Evolutionary conservation across 495 filamentous ascomycete species (phyloP).

Genomic region (Neohortaea acidophila): DNA sequence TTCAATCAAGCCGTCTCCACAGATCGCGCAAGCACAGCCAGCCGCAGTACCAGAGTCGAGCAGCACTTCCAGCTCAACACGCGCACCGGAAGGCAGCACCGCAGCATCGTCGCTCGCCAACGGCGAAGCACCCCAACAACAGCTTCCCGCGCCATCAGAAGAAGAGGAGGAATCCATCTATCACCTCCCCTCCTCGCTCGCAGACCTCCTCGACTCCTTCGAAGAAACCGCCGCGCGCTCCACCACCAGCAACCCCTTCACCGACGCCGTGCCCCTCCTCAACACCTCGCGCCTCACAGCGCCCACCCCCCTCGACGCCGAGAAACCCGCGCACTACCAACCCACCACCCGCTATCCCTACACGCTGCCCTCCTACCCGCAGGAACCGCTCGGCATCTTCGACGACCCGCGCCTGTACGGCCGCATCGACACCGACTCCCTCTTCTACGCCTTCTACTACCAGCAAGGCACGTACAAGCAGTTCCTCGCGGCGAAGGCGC

Average conservation of each 20-base stretch:
- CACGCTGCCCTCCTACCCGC: conserved; percentile 74
- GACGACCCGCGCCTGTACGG: conserved; percentile 78
- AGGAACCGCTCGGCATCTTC: conserved; percentile 76
- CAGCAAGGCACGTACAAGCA: conserved; percentile 91
- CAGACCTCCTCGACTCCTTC: conserved; percentile 80
- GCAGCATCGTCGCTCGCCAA: conserved; percentile 34
- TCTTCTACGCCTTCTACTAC: conserved; percentile 99
- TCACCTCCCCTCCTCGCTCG: conserved; percentile 78
- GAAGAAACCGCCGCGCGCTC: conserved; percentile 54
- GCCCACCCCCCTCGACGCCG: conserved; percentile 63
- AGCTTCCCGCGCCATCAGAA: too few species aligned
- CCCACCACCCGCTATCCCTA: conserved; percentile 58
- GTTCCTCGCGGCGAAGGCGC: conserved; percentile 84
- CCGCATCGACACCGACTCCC: conserved; percentile 80
- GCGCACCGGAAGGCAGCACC: conserved; percentile 17
- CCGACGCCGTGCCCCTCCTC: conserved; percentile 44
- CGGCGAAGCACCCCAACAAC: conserved; percentile 32
- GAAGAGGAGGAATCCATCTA: conserved; percentile 74
- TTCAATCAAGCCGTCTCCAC: conserved; percentile 2
- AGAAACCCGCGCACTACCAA: conserved; percentile 67
- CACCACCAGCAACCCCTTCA: conserved; percentile 16
- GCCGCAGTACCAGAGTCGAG: conserved; percentile 7
- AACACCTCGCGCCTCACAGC: conserved; percentile 50
- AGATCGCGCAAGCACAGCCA: conserved; percentile 19
- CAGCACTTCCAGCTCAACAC: conserved; percentile 8